Base-by-base conservation (phyloP, 208 protist genomes). In the Trichomonas gallinae region DNA sequence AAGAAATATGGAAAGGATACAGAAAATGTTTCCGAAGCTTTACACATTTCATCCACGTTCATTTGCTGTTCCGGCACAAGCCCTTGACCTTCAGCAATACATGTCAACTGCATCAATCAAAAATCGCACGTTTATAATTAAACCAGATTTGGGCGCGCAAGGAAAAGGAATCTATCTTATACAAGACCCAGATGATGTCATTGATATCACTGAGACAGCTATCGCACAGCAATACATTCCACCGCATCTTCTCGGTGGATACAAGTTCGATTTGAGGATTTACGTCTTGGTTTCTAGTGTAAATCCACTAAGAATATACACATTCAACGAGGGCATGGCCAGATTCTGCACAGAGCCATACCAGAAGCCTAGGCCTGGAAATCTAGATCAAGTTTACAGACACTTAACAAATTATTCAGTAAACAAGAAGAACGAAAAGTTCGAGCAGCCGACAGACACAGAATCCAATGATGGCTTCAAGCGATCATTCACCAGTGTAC, bases 321-420 rank as follows among this genome's bases (percentile, higher is more conserved):
- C 98, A 13, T 97, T 97, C 48, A 51, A 88, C 45, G 97, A 97
- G 83, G 96, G 97, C 23, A 63, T 97, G 36, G 97, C 96, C 0
- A 40, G 97, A 15, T 98, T 97, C 49, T 96, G 96, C 49, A 97
- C 97, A 49, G 97, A 97, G 97, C 49, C 97, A 31, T 97, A 97
- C 96, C 45, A 97, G 26, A 44, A 96, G 34, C 85, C 96, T 11
- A 36, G 97, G 34, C 46, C 82, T 21, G 38, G 36, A 36, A 97
- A 97, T 51, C 6, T 97, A 26, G 45, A 89, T 6, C 34, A 97
- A 49, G 36, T 87, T 38, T 98, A 96, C 81, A 93, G 87, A 38
- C 97, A 98, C 82, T 72, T 98, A 48, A 97, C 97, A 3, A 97
- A 97, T 82, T 97, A 97, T 48, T 97, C 97, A 21, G 91, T 97